phyloP scores from a whole-genome alignment of 2,329 filamentous ascomycete genomes.

The Neophaeococcomyces mojaviensis region DNA sequence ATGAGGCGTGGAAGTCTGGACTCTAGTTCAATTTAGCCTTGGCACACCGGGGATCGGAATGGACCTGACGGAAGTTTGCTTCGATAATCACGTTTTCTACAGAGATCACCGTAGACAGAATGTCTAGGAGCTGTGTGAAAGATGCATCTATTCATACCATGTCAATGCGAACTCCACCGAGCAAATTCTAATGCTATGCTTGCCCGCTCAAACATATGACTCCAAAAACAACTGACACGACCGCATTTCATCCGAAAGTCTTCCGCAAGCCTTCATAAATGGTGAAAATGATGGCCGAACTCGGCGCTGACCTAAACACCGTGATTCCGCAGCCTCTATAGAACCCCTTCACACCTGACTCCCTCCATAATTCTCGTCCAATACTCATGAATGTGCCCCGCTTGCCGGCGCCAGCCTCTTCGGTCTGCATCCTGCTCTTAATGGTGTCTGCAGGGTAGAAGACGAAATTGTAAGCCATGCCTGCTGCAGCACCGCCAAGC shows the following conservation, averaged over 20 bases:
- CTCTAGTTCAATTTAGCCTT: no score
- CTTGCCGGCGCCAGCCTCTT: conserved; percentile 42
- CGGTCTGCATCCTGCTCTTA: conserved; percentile 94
- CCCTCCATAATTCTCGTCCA: conserved; percentile 65
- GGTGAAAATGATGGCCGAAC: conserved; percentile 97
- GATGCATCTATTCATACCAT: no score
- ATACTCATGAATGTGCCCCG: conserved; percentile 7
- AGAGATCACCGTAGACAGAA: no score
- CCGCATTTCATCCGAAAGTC: conserved; percentile 44
- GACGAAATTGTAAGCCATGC: conserved; percentile 91
- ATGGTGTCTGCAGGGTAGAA: conserved; percentile 97
- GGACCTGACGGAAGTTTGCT: no score
- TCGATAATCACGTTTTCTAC: no score
- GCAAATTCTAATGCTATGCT: no score
- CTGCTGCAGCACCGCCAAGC: conserved; percentile 75
- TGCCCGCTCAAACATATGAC: no score
- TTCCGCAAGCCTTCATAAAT: conserved; percentile 82
- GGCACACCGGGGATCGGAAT: no score
- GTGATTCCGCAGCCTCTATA: conserved; percentile 96
- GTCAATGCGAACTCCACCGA: no score
- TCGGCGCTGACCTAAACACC: conserved; percentile 76
- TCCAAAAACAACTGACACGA: no score
- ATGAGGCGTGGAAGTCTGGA: no score
- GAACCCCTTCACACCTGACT: conserved; percentile 73
- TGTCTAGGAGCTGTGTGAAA: no score